Evolutionary conservation across 805 yeast species (phyloP), one percentile per base, ranked within the genome.

Genomic region (Deakozyma indianensis): DNA sequence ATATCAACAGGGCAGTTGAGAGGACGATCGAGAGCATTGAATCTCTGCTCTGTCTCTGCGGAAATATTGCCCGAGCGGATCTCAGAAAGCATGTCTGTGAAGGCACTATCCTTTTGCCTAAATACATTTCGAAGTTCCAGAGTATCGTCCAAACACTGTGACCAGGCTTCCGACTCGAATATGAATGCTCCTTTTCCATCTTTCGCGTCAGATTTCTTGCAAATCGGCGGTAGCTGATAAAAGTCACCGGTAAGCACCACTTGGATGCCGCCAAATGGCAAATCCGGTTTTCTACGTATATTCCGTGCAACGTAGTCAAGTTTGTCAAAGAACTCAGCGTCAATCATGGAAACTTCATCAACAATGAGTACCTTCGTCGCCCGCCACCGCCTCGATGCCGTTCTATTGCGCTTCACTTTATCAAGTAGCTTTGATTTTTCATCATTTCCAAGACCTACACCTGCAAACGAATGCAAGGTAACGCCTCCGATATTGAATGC

Each of bases 341-440:
- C 94, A 47, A 92, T 74, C 98, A 92, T 92, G 0, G 97, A 88
- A 2, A 92, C 73, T 63, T 92, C 98, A 64, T 92, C 98, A 48
- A 92, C 74, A 44, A 92, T 77, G 23, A 92, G 68, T 1, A 84
- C 94, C 52, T 72, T 72, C 1, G 83, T 69, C 3, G 64, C 63
- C 46, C 63, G 68, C 97, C 97, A 92, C 28, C 78, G 69, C 21
- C 65, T 65, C 18, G 58, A 50, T 1, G 68, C 56, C 16, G 65
- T 62, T 41, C 67, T 58, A 47, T 73, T 76, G 42, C 66, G 69
- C 35, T 67, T 66, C 15, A 84, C 72, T 47, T 62, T 68, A 9
- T 67, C 62, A 1, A 74, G 66, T 40, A 85, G 59, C 15, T 62
- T 60, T 0, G 64, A 65, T 0, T 64, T 71, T 2, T 68, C 53